Conservation (phyloP, 768 basidiomycete genomes). For the Lanmaoa pseudosensibilis region DNA sequence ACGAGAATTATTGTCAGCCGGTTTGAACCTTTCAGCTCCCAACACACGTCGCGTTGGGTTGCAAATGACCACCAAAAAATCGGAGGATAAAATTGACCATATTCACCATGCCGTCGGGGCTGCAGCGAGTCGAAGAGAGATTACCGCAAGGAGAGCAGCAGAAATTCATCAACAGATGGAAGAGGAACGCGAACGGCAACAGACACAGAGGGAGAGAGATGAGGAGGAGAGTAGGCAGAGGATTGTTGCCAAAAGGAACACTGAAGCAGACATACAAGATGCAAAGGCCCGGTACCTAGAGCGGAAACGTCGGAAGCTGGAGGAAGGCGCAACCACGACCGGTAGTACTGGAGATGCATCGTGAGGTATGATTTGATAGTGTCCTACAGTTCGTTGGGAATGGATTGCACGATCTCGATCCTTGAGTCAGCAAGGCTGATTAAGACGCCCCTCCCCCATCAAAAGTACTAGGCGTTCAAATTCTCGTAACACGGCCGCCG, state of each 20-base stretch:
- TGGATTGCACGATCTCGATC: background rate
- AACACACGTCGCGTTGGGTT: slow-evolving; percentile 73
- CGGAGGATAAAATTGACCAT: slow-evolving; percentile 35
- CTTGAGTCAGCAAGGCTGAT: slow-evolving; percentile 11
- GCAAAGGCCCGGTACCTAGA: slow-evolving; percentile 74
- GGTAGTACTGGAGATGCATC: slow-evolving; percentile 7
- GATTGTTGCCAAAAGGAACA: slow-evolving; percentile 72
- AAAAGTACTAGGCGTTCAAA: slow-evolving; percentile 51
- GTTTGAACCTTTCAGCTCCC: slow-evolving; percentile 84
- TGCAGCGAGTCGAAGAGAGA: slow-evolving; percentile 77
- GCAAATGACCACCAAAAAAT: slow-evolving; percentile 30
- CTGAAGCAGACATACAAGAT: slow-evolving; percentile 66
- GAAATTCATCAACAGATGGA: slow-evolving; percentile 81
- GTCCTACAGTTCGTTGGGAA: background rate
- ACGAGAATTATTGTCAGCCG: slow-evolving; percentile 86
- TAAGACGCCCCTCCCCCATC: slow-evolving; percentile 39
- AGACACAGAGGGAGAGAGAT: slow-evolving; percentile 53
- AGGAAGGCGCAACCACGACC: slow-evolving; percentile 32
- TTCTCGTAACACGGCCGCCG: slow-evolving; percentile 45
- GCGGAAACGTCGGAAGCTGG: slow-evolving; percentile 77
- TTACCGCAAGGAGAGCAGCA: slow-evolving; percentile 76
- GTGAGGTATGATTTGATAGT: slow-evolving; percentile 1
- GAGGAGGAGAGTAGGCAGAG: slow-evolving; percentile 68
- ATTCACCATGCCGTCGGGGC: slow-evolving; percentile 79
- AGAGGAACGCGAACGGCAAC: slow-evolving; percentile 64